Evolutionary conservation across 2,329 filamentous ascomycete species (phyloP).

Genomic region (Tolypocladium guangdongense): DNA sequence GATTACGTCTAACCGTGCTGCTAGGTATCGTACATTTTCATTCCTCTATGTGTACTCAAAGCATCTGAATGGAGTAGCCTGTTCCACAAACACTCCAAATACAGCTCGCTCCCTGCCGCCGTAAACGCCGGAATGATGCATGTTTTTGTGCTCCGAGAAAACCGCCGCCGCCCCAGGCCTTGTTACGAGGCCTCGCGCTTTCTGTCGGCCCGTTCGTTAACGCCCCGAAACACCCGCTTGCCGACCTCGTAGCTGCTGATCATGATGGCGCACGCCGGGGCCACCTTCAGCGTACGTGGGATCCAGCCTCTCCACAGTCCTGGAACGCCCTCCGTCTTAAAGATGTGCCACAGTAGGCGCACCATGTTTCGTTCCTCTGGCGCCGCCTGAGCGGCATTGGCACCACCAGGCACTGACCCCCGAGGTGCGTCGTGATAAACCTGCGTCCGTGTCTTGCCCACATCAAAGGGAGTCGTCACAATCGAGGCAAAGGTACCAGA

Average conservation of each 20-base stretch:
- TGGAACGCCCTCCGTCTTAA: constrained; percentile 66
- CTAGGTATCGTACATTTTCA: not conserved
- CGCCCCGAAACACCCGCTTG: constrained; percentile 71
- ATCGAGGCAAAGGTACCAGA: constrained; percentile 81
- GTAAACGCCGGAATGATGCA: not conserved
- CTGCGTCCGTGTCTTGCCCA: constrained; percentile 92
- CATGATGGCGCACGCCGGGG: constrained; percentile 97
- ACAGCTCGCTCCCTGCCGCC: not conserved
- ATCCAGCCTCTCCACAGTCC: constrained; percentile 90
- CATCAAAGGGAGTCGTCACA: constrained; percentile 89
- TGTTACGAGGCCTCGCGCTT: constrained; percentile 1
- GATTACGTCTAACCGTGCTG: not conserved
- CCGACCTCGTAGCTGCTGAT: constrained; percentile 96
- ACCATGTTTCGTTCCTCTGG: constrained; percentile 74
- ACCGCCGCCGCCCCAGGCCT: not conserved
- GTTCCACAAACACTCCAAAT: not conserved
- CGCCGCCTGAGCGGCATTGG: constrained; percentile 22
- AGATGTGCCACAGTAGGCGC: constrained; percentile 82
- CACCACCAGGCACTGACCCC: constrained; percentile 12
- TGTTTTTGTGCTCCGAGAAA: not conserved
- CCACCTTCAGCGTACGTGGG: constrained; percentile 84
- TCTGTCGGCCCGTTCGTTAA: constrained; percentile 45
- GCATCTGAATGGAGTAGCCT: not conserved
- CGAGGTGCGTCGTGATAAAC: constrained; percentile 51
- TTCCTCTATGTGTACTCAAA: not conserved